These are phyloP conservation scores for Podospora pseudoanserina DNA, from an alignment of 495 filamentous ascomycete species.

Conservation along the genomic window DNA sequence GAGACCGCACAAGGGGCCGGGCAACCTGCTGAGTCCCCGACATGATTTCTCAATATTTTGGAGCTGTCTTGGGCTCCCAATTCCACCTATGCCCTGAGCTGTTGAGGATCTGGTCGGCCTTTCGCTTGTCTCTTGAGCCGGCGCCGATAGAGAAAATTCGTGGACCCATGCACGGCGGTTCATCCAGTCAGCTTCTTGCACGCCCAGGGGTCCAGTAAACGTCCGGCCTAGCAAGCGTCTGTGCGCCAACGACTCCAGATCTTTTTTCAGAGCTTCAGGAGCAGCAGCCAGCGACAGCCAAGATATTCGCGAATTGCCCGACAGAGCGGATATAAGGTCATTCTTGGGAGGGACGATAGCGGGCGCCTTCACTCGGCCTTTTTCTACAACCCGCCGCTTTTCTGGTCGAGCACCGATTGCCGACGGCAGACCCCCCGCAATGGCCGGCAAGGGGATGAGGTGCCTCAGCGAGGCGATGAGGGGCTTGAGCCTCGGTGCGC, in stretches of 20 bases:
- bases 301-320: slow-evolving; percentile 9
- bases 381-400: neutral
- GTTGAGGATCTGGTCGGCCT: slow-evolving; percentile 8
- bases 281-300: neutral
- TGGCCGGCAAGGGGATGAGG: slow-evolving; percentile 44
- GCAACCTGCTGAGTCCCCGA: slow-evolving; percentile 65
- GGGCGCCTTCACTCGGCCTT: neutral
- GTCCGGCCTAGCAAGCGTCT: slow-evolving; percentile 20
- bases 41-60: slow-evolving; percentile 44
- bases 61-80: slow-evolving; percentile 10
- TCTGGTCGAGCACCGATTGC: neutral
- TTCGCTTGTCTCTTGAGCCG: slow-evolving; percentile 1
- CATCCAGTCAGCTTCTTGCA: slow-evolving; percentile 10
- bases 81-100: slow-evolving; percentile 1
- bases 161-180: slow-evolving; percentile 14
- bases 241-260: slow-evolving; percentile 29
- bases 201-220: slow-evolving; percentile 18
- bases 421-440: slow-evolving; percentile 15
- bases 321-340: neutral
- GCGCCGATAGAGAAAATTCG: slow-evolving; percentile 16
- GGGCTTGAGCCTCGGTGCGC: slow-evolving; percentile 40
- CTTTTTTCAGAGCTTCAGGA: slow-evolving; percentile 25
- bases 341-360: neutral
- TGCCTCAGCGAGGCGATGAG: slow-evolving; percentile 48
- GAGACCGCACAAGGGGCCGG: slow-evolving; percentile 61